phyloP scores from a whole-genome alignment of 768 basidiomycete species.

The Phaeotremella skinneri region DNA sequence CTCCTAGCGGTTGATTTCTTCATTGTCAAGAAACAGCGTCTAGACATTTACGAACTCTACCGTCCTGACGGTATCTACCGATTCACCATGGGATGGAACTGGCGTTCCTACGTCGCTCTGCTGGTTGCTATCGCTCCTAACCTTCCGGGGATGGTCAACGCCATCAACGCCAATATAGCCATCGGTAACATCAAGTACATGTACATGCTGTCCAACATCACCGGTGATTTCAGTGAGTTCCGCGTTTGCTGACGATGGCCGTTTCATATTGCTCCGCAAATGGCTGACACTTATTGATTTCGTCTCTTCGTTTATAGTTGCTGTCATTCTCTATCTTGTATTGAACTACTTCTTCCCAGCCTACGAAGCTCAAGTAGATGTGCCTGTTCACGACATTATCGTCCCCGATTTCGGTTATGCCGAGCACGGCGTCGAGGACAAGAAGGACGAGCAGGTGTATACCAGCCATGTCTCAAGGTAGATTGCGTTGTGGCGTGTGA shows the following conservation, averaged over 20 bases:
- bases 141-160: constrained; percentile 44
- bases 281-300: neutral
- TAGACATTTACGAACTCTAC: constrained; percentile 41
- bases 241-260: constrained; percentile 1
- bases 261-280: neutral
- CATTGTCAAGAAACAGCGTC: constrained; percentile 26
- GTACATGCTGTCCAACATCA: constrained; percentile 33
- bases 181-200: constrained; percentile 28
- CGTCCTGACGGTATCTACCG: constrained; percentile 38
- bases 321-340: constrained; percentile 25
- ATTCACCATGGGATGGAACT: constrained; percentile 44
- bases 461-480: neutral
- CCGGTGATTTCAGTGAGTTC: constrained; percentile 29
- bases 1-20: constrained; percentile 40
- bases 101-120: constrained; percentile 38
- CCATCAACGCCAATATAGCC: constrained; percentile 27
- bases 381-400: constrained; percentile 31
- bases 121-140: constrained; percentile 41
- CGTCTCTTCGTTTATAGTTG: constrained; percentile 16
- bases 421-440: constrained; percentile 9
- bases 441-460: neutral
- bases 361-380: constrained; percentile 25
- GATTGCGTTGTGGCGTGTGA: neutral
- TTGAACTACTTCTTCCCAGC: constrained; percentile 34
- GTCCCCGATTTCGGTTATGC: constrained; percentile 6